Base-by-base conservation (phyloP, 352 stramenopile species). In the Globisporangium cederbergense region DNA sequence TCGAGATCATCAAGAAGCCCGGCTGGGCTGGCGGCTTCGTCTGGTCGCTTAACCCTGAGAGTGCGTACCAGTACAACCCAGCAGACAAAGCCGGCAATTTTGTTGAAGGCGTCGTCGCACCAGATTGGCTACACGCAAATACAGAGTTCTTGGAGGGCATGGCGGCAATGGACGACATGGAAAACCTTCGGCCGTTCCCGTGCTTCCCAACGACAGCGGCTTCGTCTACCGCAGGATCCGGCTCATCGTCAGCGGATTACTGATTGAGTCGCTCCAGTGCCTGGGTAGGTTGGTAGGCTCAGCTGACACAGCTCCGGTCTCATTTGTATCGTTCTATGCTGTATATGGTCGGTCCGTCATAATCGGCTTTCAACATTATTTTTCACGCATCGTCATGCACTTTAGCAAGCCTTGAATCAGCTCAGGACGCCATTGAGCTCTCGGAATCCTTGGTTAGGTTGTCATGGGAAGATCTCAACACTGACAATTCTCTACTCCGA, bases 11-110 rank as follows among this genome's bases (percentile, higher is more conserved):
- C 22, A 74, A 69, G 50, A 25, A 80, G 20, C 64, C 64, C 0
- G 73, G 73, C 13, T 80, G 68, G 52, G 60, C 71, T 18, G 73
- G 73, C 2, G 73, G 73, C 4, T 80, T 75, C 20, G 42, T 80
- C 9, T 78, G 71, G 73, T 66, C 67, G 18, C 43, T 80, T 9
- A 80, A 80, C 32, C 73, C 73, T 9, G 73, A 80, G 63, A 75
- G 61, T 46, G 68, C 60, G 34, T 80, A 78, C 60, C 73, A 80
- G 40, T 80, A 67, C 61, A 80, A 80, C 51, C 73, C 73, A 25
- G 70, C 71, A 6, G 68, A 77, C 16, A 76, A 43, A 4, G 16
- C 51, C 3, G 73, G 70, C 0, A 66, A 20, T 16, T 73, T 58
- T 45, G n/a, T 34, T 1, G 73, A 80, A 60, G 73, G 73, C 10